phyloP scores from a whole-genome alignment of 352 stramenopile genomes.

The Phytopythium cucurbitacearum region DNA sequence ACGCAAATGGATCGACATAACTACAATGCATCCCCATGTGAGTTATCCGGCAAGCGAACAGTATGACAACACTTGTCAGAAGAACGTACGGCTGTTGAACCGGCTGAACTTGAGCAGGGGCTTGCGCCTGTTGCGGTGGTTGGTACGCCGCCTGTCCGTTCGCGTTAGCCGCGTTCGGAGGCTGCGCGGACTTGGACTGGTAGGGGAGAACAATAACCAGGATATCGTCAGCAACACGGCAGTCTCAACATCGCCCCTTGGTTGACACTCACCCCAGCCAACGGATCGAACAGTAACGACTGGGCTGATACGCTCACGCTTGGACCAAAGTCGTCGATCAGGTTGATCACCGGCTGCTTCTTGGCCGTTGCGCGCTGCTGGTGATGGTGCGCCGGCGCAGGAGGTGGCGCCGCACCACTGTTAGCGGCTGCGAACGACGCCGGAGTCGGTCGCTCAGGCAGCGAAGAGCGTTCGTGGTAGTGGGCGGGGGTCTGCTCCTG shows the following conservation, averaged over 20 bases:
- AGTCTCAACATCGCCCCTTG: not conserved
- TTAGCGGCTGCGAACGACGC: conserved; percentile 2
- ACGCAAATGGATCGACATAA: conserved; percentile 66
- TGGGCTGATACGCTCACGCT: conserved; percentile 60
- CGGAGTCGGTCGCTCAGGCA: conserved; percentile 16
- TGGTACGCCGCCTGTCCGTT: conserved; percentile 9
- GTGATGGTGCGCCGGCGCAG: conserved; percentile 11
- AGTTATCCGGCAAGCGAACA: too few species aligned
- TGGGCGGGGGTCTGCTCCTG: conserved; percentile 11
- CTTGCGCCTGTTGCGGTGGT: conserved; percentile 12
- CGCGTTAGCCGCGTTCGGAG: conserved; percentile 5
- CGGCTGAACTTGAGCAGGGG: conserved; percentile 1
- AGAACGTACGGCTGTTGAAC: conserved; percentile 12
- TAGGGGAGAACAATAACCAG: conserved; percentile 5
- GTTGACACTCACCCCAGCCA: conserved; percentile 41
- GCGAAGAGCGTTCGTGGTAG: conserved; percentile 16
- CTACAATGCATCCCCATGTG: conserved; percentile 1
- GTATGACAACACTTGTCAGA: not conserved
- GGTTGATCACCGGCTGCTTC: conserved; percentile 67
- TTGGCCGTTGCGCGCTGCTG: conserved; percentile 20
- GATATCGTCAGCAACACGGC: conserved; percentile 3
- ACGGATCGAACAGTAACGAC: conserved; percentile 68
- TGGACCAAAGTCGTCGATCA: conserved; percentile 70
- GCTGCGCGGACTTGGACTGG: conserved; percentile 24
- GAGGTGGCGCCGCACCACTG: conserved; percentile 6